These are phyloP conservation scores for Phytopythium oedochilum DNA, from an alignment of 352 stramenopile species.

Conservation along the genomic window DNA sequence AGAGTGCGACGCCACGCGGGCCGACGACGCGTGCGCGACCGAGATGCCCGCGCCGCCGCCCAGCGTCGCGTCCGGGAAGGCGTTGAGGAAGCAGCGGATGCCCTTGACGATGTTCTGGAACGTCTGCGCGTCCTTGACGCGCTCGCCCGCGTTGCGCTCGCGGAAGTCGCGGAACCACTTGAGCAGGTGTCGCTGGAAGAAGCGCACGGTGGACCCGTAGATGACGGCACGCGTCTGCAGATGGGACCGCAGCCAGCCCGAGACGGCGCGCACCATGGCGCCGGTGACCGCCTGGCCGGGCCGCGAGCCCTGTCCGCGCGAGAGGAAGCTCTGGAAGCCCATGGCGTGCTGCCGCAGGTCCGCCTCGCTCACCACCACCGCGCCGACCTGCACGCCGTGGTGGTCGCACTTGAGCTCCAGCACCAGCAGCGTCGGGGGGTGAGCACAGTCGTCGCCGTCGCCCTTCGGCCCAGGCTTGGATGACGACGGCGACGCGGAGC, in stretches of 20 bases:
- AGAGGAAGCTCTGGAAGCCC: conserved; percentile 44
- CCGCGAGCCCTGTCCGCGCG: background rate
- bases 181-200: conserved; percentile 66
- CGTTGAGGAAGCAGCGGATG: conserved; percentile 63
- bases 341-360: conserved; percentile 64
- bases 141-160: conserved; percentile 8
- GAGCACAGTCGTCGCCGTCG: conserved; percentile 1
- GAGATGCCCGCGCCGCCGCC: conserved; percentile 5
- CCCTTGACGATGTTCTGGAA: conserved; percentile 82
- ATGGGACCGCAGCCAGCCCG: conserved; percentile 38
- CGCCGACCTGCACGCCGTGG: conserved; percentile 52
- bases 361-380: conserved; percentile 53
- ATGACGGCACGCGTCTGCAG: conserved; percentile 59
- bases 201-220: conserved; percentile 72
- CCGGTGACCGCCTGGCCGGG: conserved; percentile 14
- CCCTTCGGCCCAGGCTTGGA: background rate
- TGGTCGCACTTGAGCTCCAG: conserved; percentile 76
- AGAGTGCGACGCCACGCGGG: conserved; percentile 4
- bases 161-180: conserved; percentile 48
- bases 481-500: background rate
- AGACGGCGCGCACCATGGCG: conserved; percentile 39
- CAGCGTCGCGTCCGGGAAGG: conserved; percentile 34
- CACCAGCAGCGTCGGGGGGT: conserved; percentile 34
- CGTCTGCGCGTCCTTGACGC: conserved; percentile 30
- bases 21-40: conserved; percentile 1